Evolutionary conservation across 2,329 filamentous ascomycete species (phyloP).

Genomic region (Pseudogymnoascus sp.): DNA sequence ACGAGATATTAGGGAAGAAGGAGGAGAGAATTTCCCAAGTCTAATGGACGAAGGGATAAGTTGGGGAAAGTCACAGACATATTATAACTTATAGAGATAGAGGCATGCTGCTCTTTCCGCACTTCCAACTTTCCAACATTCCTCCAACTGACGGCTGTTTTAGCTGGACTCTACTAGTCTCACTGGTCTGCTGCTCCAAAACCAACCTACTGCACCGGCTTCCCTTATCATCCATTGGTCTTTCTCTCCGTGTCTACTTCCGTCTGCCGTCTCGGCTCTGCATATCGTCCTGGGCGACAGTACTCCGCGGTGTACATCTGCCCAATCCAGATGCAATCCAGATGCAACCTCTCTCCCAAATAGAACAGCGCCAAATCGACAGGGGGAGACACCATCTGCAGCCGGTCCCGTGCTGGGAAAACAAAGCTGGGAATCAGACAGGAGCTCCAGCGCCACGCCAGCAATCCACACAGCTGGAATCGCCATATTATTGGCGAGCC

Average conservation of each 20-base stretch:
- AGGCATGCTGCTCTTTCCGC: not conserved
- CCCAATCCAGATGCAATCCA: not conserved
- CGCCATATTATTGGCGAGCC: not conserved
- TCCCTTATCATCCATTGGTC: not conserved
- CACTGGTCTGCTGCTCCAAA: not conserved
- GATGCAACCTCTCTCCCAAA: not conserved
- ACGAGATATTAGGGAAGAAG: not conserved
- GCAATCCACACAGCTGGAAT: not conserved
- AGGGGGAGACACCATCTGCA: not conserved
- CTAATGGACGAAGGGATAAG: not conserved
- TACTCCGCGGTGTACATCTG: not conserved
- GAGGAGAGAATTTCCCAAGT: not conserved
- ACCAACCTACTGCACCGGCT: not conserved
- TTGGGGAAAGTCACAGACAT: not conserved
- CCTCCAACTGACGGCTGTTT: not conserved
- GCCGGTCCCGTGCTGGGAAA: slow-evolving; percentile 2
- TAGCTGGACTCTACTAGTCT: not conserved
- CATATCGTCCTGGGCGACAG: not conserved
- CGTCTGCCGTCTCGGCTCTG: not conserved
- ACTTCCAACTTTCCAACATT: not conserved
- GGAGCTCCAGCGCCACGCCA: not conserved
- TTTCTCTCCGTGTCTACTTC: not conserved
- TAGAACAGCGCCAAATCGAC: not conserved
- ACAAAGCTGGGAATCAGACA: not conserved
- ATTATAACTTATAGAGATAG: not conserved